Base-by-base conservation (phyloP, 1,139 yeast genomes). In the Cylindricascospora bacillispora region DNA sequence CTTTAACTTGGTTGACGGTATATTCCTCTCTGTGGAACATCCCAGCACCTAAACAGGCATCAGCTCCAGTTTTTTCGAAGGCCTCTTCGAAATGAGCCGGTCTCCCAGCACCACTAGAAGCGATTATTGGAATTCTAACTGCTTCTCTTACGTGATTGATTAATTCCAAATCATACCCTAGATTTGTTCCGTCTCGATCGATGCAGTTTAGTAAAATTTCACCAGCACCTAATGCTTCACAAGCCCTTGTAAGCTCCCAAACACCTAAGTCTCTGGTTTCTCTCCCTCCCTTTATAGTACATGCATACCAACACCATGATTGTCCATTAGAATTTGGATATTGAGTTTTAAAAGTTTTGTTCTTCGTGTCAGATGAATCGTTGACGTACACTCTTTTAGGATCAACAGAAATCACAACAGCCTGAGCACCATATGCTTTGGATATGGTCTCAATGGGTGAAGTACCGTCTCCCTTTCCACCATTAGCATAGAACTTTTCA, bases 11-110 rank as follows among this genome's bases (percentile, higher is more conserved):
- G 33, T 69, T 67, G 10, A 89, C 97, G 11, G 82, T 75, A 55
- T 77, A 89, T 47, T 86, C 97, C 16, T 80, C 89, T 49, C 97
- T 67, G 62, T 89, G 98, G 63, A 89, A 89, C 73, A 89, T 77
- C 27, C 98, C 98, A 3, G 98, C 98, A 18, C 98, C 98, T 32
- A 89, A 65, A 9, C 98, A 97, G 28, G 98, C 98, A 58, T 89
- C 98, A 2, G 89, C 78, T 3, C 71, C 67, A 17, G 95, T 83
- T 26, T 74, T 65, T 30, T 64, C 65, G 50, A 89, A 89, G 1
- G 83, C 98, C 41, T 86, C 83, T 40, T 70, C 72, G 54, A 89
- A 89, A 58, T 89, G 97, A 34, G 63, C 68, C 2, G 98, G 98
- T 23, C 63, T 72, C 27, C 98, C 98, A 5, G 98, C 98, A 29